Evolutionary conservation across 1,284 basidiomycete genomes (phyloP).

Genomic region (Microbotryum lychnidis-dioicae): DNA sequence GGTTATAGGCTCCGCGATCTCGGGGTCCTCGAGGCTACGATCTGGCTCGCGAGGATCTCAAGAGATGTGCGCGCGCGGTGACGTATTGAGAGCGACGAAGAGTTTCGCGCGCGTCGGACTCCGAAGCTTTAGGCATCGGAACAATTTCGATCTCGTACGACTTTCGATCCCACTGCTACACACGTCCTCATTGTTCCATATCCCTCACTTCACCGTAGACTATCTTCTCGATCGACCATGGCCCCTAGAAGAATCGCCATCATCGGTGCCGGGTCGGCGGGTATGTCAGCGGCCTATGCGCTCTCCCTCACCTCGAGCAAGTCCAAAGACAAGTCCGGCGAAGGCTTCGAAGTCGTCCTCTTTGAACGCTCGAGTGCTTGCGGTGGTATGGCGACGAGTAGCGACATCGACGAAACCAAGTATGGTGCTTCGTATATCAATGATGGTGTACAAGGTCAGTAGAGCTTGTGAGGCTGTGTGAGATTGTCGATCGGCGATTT

Average conservation of each 20-base stretch:
- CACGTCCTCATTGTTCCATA: no score
- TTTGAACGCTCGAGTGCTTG: conserved; percentile 46
- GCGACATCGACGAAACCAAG: conserved; percentile 42
- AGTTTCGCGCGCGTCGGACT: no score
- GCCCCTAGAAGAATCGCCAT: conserved; percentile 43
- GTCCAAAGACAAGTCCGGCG: conserved; percentile 51
- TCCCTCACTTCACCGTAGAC: neutral
- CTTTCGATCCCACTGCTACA: no score
- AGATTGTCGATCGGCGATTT: conserved; percentile 49
- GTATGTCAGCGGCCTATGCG: conserved; percentile 49
- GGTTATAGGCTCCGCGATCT: no score
- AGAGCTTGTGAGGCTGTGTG: conserved; percentile 40
- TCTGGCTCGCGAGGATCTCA: no score
- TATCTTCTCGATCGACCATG: neutral
- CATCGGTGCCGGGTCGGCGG: conserved; percentile 50
- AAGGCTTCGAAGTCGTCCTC: conserved; percentile 1
- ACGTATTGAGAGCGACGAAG: no score
- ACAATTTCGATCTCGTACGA: no score
- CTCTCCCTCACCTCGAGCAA: conserved; percentile 50
- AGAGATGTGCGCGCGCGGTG: no score
- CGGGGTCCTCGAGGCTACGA: no score
- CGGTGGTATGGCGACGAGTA: conserved; percentile 50
- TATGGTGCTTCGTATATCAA: conserved; percentile 33
- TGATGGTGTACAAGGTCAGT: conserved; percentile 31
- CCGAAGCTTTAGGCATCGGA: no score